Base-by-base conservation (phyloP, 2,329 filamentous ascomycete species). In the Pyricularia grisea region DNA sequence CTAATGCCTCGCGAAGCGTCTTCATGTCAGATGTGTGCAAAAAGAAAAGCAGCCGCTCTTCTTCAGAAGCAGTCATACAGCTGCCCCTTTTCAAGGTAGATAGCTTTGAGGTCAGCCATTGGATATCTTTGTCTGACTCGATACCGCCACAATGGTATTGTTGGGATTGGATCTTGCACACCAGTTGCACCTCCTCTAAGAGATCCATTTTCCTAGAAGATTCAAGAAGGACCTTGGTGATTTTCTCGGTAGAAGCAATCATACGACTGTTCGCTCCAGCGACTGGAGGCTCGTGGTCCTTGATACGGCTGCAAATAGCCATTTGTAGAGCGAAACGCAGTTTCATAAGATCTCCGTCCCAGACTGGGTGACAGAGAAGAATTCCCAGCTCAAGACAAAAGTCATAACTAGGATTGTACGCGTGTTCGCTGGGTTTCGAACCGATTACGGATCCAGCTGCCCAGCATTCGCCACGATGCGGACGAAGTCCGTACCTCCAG, bases 401-500 rank as follows among this genome's bases (percentile, higher is more conserved):
- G 58, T 67, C 60, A 20, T 65, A 28, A 23, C 42, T 20, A 17
- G 50, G 55, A 64, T 42, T 69, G 58, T 33, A 25, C 7, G 61
- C 50, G 10, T 61, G 58, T 61, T 61, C 58, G 58, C 58, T 27
- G 4, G 58, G n/a, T 63, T 60, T 66, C 14, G 30, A 27, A 20
- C 28, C 20, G n/a, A 4, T 30, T 17, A 30, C 60, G n/a, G 23
- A 20, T 17, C 27, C 55, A 9, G 25, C 27, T 2, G 31, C 25
- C 55, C 28, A 61, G 42, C 67, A 63, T 23, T 25, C 55, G 17
- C 27, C 9, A 20, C 17, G 23, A 25, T 68, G 50, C 17, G 33
- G 27, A 4, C 68, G 63, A n/a, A 69, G 66, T 4, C 68, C 68
- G 25, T 69, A 69, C 7, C 68, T 66, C 55, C 67, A 69, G 28